These are phyloP conservation scores for Amanita exitialis DNA, from an alignment of 768 basidiomycete species.

Conservation along the genomic window DNA sequence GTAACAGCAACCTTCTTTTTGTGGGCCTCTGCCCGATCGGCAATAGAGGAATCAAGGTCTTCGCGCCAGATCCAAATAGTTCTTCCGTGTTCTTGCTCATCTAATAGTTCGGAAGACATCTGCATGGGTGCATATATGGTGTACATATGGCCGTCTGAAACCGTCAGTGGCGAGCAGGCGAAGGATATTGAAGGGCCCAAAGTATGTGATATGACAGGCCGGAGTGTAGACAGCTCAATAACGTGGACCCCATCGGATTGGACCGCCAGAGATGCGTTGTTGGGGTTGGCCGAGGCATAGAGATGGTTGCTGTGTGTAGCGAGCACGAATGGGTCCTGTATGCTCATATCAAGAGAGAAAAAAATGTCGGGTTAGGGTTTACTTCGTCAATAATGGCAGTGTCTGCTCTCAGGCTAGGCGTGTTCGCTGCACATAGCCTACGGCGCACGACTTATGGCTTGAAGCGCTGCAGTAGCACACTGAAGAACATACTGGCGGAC, in stretches of 20 bases:
- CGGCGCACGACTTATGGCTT: not conserved
- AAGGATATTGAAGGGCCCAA: constrained; percentile 58
- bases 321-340: constrained; percentile 28
- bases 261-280: constrained; percentile 46
- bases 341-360: constrained; percentile 6
- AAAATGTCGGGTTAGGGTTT: constrained; percentile 9
- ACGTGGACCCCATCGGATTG: constrained; percentile 72
- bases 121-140: constrained; percentile 48
- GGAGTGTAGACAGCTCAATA: constrained; percentile 52
- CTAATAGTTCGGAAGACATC: constrained; percentile 32
- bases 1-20: constrained; percentile 22
- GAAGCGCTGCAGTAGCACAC: constrained; percentile 18
- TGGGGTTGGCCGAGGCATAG: not conserved
- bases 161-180: constrained; percentile 45
- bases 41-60: constrained; percentile 26
- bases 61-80: constrained; percentile 59
- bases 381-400: not conserved
- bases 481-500: constrained; percentile 69
- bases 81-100: constrained; percentile 28
- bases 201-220: constrained; percentile 59
- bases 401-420: not conserved
- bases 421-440: not conserved
- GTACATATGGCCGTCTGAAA: constrained; percentile 23
- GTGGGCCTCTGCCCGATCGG: constrained; percentile 18
- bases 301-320: constrained; percentile 19